These are phyloP conservation scores for Aspergillus sclerotioniger DNA, from an alignment of 495 filamentous ascomycete species.

Conservation along the genomic window DNA sequence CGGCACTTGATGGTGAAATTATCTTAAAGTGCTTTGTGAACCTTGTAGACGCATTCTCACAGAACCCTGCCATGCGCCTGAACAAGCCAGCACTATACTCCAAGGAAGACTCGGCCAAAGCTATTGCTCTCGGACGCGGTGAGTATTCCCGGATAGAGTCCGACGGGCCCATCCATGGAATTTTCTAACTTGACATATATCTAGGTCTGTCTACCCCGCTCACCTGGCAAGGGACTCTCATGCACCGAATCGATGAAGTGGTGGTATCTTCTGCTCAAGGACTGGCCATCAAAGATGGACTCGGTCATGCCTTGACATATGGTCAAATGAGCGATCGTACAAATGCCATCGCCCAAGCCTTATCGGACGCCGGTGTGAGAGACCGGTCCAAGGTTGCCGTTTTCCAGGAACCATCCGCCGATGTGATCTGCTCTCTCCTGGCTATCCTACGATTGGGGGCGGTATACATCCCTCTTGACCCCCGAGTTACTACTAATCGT, in stretches of 20 bases:
- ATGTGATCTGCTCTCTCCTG: conserved; percentile 51
- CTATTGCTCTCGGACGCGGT: background rate
- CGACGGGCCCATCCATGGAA: no score
- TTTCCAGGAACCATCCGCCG: conserved; percentile 25
- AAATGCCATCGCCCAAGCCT: conserved; percentile 19
- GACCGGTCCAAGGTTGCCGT: conserved; percentile 23
- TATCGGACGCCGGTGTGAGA: conserved; percentile 19
- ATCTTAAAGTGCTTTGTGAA: conserved; percentile 17
- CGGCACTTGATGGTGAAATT: background rate
- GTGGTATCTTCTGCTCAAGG: background rate
- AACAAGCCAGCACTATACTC: background rate
- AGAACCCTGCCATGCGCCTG: background rate
- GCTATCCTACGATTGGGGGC: conserved; percentile 48
- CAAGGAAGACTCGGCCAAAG: background rate
- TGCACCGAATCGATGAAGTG: conserved; percentile 22
- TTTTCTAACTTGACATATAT: background rate
- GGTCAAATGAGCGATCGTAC: background rate
- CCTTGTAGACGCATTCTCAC: conserved; percentile 11
- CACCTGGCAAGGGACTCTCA: conserved; percentile 30
- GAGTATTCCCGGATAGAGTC: background rate
- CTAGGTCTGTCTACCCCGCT: background rate
- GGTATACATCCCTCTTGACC: conserved; percentile 52
- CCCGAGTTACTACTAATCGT: conserved; percentile 29
- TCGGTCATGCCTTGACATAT: background rate
- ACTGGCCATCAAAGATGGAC: background rate